A percentile compares a stretch with the other conserved stretches of the same genome.
Conservation (phyloP, 2,329 filamentous ascomycete species). For the Aschersonia sp. region DNA sequence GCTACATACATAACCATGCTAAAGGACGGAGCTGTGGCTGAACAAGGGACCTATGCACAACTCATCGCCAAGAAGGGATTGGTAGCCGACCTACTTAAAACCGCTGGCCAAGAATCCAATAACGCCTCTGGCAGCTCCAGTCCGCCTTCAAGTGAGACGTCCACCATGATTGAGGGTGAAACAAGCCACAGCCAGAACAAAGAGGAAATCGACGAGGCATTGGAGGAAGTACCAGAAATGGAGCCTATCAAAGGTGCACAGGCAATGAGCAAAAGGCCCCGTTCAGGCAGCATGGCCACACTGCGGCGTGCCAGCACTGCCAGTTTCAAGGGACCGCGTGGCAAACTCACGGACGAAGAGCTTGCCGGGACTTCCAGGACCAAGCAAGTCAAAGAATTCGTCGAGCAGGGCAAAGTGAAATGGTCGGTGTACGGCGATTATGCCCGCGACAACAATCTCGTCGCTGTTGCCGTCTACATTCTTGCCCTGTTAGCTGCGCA, state of each 20-base stretch:
- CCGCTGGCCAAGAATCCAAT: slow-evolving; percentile 47
- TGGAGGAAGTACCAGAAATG: slow-evolving; percentile 63
- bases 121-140: slow-evolving; percentile 28
- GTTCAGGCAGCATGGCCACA: slow-evolving; percentile 60
- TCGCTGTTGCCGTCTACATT: slow-evolving; percentile 71
- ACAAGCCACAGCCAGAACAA: slow-evolving; percentile 35
- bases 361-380: slow-evolving; percentile 57
- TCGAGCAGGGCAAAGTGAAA: slow-evolving; percentile 94
- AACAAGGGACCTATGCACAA: slow-evolving; percentile 82
- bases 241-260: slow-evolving; percentile 52
- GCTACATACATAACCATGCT: slow-evolving; percentile 81
- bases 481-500: slow-evolving; percentile 66
- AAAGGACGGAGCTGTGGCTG: slow-evolving; percentile 67
- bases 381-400: slow-evolving; percentile 74
- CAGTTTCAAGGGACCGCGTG: slow-evolving; percentile 74
- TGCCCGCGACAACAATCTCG: slow-evolving; percentile 82
- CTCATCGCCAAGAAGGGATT: slow-evolving; percentile 89
- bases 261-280: slow-evolving; percentile 34
- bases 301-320: slow-evolving; percentile 82
- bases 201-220: slow-evolving; percentile 59
- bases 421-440: slow-evolving; percentile 89
- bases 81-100: slow-evolving; percentile 70
- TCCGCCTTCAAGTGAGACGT: slow-evolving; percentile 34
- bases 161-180: slow-evolving; percentile 39
- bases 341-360: slow-evolving; percentile 76